Evolutionary conservation across 116 monocot genomes (phyloP).

Genomic region (Cymodocea nodosa): DNA sequence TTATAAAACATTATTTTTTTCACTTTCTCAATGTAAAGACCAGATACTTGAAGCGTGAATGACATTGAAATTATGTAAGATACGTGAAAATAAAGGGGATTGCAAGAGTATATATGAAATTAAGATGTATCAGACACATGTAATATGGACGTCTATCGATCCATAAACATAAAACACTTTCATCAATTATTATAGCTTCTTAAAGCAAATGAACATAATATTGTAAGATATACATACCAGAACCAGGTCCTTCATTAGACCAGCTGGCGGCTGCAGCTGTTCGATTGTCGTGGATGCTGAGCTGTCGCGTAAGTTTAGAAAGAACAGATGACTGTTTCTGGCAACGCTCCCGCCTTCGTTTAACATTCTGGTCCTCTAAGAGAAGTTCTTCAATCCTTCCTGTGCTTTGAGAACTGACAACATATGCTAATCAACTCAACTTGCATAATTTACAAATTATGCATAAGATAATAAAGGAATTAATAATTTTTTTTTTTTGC

Average conservation of each 20-base stretch:
- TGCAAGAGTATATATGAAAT: too few species aligned
- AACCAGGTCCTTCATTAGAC: conserved; percentile 36
- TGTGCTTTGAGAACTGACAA: conserved; percentile 61
- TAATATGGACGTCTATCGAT: too few species aligned
- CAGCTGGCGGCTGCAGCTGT: conserved; percentile 46
- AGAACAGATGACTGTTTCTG: conserved; percentile 90
- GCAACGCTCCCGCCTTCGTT: conserved; percentile 52
- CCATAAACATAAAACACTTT: too few species aligned
- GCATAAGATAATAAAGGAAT: not conserved
- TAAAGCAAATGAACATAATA: not conserved
- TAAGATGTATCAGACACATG: too few species aligned
- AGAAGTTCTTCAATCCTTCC: conserved; percentile 81
- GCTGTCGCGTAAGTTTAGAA: conserved; percentile 81
- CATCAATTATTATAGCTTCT: not conserved
- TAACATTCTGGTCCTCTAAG: conserved; percentile 87
- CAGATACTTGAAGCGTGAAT: too few species aligned
- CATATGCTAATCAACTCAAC: not conserved
- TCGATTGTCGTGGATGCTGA: conserved; percentile 83
- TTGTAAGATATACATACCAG: conserved; percentile 28
- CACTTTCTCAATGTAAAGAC: too few species aligned
- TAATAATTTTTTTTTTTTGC: too few species aligned
- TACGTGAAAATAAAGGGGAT: too few species aligned
- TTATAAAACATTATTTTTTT: too few species aligned
- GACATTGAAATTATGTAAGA: too few species aligned
- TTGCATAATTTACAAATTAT: not conserved